Evolutionary conservation across 1,139 yeast species (phyloP).

Genomic region (Sugiyamaella xylanicola): DNA sequence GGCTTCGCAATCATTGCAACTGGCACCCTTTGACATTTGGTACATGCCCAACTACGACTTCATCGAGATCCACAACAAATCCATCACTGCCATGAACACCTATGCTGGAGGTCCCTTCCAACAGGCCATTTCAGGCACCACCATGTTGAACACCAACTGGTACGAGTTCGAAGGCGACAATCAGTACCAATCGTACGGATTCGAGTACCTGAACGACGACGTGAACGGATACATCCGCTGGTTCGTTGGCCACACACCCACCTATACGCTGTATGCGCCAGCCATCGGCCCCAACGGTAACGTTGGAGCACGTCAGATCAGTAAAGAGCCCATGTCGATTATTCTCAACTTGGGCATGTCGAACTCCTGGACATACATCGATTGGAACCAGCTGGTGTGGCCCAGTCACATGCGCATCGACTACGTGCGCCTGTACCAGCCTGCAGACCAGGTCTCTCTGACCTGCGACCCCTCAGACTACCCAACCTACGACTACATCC

Average conservation of each 20-base stretch:
- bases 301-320: constrained; percentile 68
- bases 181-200: constrained; percentile 71
- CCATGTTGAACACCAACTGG: constrained; percentile 74
- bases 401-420: constrained; percentile 71
- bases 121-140: constrained; percentile 77
- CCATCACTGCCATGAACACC: constrained; percentile 69
- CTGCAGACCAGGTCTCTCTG: constrained; percentile 50
- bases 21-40: constrained; percentile 89
- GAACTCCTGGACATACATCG: constrained; percentile 79
- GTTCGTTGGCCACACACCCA: constrained; percentile 73
- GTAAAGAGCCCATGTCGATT: constrained; percentile 86
- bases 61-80: constrained; percentile 60
- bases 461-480: constrained; percentile 76
- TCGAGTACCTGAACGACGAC: constrained; percentile 72
- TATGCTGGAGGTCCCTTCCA: constrained; percentile 85
- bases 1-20: constrained; percentile 79
- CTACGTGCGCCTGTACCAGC: constrained; percentile 80
- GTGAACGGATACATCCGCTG: constrained; percentile 73
- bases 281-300: constrained; percentile 84
- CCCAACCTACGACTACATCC: constrained; percentile 76
- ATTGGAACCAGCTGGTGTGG: constrained; percentile 69
- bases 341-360: constrained; percentile 79
- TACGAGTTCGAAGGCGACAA: constrained; percentile 58
- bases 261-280: constrained; percentile 60
- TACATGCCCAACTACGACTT: constrained; percentile 77